phyloP scores from a whole-genome alignment of 1,284 basidiomycete genomes.

The Ganoderma lingzhi region DNA sequence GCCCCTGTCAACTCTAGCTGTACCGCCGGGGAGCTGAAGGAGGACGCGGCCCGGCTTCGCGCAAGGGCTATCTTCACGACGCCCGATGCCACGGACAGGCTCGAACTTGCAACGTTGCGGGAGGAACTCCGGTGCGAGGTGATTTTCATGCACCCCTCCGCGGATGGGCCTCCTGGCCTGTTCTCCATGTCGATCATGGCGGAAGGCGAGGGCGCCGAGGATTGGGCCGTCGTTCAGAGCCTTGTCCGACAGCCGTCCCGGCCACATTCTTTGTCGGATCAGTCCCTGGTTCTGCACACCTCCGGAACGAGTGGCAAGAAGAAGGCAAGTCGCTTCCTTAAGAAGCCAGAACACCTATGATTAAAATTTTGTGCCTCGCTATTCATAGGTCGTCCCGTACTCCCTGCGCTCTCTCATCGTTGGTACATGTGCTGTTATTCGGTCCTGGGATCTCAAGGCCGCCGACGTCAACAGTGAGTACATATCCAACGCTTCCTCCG shows the following conservation, averaged over 20 bases:
- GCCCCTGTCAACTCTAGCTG: slow-evolving; percentile 32
- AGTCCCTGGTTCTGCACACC: slow-evolving; percentile 67
- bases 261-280: slow-evolving; percentile 51
- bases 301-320: slow-evolving; percentile 73
- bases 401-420: slow-evolving; percentile 65
- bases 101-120: slow-evolving; percentile 24
- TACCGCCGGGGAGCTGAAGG: slow-evolving; percentile 29
- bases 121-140: slow-evolving; percentile 36
- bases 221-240: slow-evolving; percentile 28
- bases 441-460: slow-evolving; percentile 62
- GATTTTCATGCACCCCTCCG: slow-evolving; percentile 44
- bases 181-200: slow-evolving; percentile 49
- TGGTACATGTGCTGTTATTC: slow-evolving; percentile 64
- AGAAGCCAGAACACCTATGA: neutral
- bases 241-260: slow-evolving; percentile 34
- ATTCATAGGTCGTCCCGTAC: slow-evolving; percentile 59
- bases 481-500: neutral
- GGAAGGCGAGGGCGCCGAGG: slow-evolving; percentile 27
- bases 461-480: slow-evolving; percentile 53
- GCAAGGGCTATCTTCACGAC: slow-evolving; percentile 33
- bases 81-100: slow-evolving; percentile 26
- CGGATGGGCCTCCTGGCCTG: slow-evolving; percentile 47
- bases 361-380: neutral
- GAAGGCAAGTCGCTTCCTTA: slow-evolving; percentile 37
- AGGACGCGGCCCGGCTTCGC: slow-evolving; percentile 29